Evolutionary conservation across 78 protist species (phyloP), one percentile per base, ranked within the genome.

Genomic region (Acrasis kona): DNA sequence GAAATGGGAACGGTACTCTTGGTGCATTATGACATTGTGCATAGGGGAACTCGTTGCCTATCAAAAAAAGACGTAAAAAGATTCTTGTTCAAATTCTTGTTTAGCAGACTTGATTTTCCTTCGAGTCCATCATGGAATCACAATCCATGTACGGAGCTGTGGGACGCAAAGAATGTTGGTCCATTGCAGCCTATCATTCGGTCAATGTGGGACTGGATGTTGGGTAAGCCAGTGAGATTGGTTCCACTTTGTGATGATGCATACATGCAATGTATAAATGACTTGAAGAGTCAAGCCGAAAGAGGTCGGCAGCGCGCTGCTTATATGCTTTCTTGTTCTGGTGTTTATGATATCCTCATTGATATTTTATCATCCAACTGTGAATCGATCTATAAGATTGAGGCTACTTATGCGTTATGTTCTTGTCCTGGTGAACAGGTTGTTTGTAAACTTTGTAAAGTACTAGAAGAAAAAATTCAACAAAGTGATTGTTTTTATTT

Each of bases 31-130:
- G 76, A 72, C 12, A 10, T 72, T 10, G n/a, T 72, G 10, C 76
- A 72, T 61, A 10, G 76, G 12, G 76, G 76, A 10, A 72, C 41
- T 27, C 34, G 61, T n/a, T n/a, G 19, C 19, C 10, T 10, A 10
- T 64, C 27, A 12, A 72, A 28, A 19, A 65, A 10, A 10, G 12
- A 27, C 10, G 36, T 10, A 41, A 10, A 41, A 10, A 35, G 76
- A 72, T 72, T 28, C 73, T 64, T 72, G 76, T 72, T 72, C 41
- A 72, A 72, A 10, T 72, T 41, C 12, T 31, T 64, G 12, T 39
- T 72, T 39, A 10, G 27, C 74, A 72, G 76, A 50, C 27, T 12
- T 64, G 61, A 39, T 27, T n/a, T 64, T 61, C 66, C 76, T 64
- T 19, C 74, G 12, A 28, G 68, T 64, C 12, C 76, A 72, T 27